These are phyloP conservation scores for Magnusiomyces sp. DNA, from an alignment of 1,139 yeast species.

Conservation along the genomic window DNA sequence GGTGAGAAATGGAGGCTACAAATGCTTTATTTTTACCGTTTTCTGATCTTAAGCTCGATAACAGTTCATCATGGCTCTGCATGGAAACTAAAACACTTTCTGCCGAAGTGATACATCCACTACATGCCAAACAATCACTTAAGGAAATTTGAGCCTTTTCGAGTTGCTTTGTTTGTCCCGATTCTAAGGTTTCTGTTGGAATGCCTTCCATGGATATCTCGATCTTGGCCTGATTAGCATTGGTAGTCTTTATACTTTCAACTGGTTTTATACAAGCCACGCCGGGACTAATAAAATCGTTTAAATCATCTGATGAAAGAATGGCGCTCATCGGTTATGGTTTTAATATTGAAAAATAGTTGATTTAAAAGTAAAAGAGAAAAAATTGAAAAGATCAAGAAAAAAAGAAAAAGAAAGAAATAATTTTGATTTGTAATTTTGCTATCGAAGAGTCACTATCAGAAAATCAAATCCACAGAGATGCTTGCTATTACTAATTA, in stretches of 20 bases:
- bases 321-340: conserved; percentile 62
- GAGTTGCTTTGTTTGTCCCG: conserved; percentile 45
- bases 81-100: conserved; percentile 88
- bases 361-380: not conserved
- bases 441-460: not conserved
- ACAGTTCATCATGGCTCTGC: conserved; percentile 76
- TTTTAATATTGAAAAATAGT: not conserved
- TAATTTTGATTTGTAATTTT: not conserved
- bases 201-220: conserved; percentile 59
- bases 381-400: not conserved
- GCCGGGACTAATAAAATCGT: conserved; percentile 92
- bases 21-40: conserved; percentile 34
- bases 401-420: not conserved
- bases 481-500: no score
- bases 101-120: conserved; percentile 95
- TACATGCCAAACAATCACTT: conserved; percentile 91
- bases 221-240: conserved; percentile 45
- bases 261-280: conserved; percentile 91
- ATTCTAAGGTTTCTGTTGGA: conserved; percentile 61
- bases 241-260: conserved; percentile 35
- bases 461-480: no score
- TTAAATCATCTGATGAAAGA: conserved; percentile 78
- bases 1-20: conserved; percentile 80
- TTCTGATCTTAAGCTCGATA: conserved; percentile 45
- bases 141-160: conserved; percentile 82